A percentile compares a stretch with the other conserved stretches of the same genome.
phyloP scores from a whole-genome alignment of 495 filamentous ascomycete species.

The Aspergillus taichungensis region DNA sequence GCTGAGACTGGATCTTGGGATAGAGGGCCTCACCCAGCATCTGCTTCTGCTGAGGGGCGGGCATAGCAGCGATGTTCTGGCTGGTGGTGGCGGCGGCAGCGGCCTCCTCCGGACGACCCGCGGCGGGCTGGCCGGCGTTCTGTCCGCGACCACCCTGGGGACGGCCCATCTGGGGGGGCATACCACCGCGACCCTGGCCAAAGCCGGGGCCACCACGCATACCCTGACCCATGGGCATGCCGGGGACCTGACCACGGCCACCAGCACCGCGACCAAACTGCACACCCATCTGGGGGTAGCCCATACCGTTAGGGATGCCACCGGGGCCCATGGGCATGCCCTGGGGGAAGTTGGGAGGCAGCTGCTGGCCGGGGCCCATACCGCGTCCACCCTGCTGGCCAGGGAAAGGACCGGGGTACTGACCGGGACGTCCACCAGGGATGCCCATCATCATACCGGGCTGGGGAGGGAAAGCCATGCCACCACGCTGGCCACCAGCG shows the following conservation, averaged over 20 bases:
- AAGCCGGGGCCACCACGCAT: conserved; percentile 64
- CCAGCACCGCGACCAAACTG: conserved; percentile 61
- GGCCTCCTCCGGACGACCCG: conserved; percentile 22
- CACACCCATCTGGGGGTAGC: conserved; percentile 52
- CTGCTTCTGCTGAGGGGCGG: conserved; percentile 83
- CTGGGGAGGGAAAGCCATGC: conserved; percentile 79
- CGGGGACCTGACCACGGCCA: conserved; percentile 67
- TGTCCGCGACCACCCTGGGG: conserved; percentile 33
- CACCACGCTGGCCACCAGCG: conserved; percentile 57
- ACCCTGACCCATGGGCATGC: conserved; percentile 58
- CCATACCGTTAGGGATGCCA: conserved; percentile 46
- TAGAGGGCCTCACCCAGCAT: conserved; percentile 94
- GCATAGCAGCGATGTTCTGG: conserved; percentile 43
- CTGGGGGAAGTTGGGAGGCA: conserved; percentile 74
- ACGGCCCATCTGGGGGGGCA: conserved; percentile 43
- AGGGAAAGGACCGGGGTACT: conserved; percentile 70
- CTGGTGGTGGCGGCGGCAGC: conserved; percentile 26
- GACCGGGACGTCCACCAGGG: conserved; percentile 74
- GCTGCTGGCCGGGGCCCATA: conserved; percentile 64
- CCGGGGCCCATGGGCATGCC: conserved; percentile 59
- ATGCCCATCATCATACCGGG: conserved; percentile 70
- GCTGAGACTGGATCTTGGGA: conserved; percentile 89
- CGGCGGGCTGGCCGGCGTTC: conserved; percentile 29
- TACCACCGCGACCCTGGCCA: conserved; percentile 40
- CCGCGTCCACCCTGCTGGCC: conserved; percentile 78